Evolutionary conservation across 1,139 yeast species (phyloP).

Genomic region (Debaryomycetaceae sp.): DNA sequence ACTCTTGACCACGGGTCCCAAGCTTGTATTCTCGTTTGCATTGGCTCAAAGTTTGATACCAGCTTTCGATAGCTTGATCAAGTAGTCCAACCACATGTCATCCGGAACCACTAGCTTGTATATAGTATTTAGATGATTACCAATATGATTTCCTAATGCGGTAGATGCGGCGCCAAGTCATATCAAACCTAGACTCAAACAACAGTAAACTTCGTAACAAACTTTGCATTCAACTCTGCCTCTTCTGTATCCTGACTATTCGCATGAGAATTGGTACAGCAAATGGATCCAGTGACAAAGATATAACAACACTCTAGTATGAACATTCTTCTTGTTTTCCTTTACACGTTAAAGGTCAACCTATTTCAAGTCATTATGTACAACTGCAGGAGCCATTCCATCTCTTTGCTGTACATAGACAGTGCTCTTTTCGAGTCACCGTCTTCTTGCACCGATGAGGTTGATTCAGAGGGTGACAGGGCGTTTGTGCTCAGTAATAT

Average conservation of each 20-base stretch:
- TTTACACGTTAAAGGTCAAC: constrained; percentile 38
- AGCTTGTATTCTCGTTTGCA: constrained; percentile 94
- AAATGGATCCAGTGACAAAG: no score
- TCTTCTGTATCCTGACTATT: no score
- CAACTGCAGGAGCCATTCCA: constrained; percentile 32
- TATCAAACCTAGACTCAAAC: background rate
- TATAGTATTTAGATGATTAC: background rate
- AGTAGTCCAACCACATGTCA: constrained; percentile 11
- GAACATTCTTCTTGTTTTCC: constrained; percentile 31
- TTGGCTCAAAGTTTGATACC: constrained; percentile 96
- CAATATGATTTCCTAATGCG: constrained; percentile 1
- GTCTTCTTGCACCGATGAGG: constrained; percentile 21
- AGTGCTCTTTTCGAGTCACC: constrained; percentile 34
- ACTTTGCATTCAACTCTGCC: no score
- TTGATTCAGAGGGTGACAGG: constrained; percentile 18
- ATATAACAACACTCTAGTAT: constrained; percentile 11
- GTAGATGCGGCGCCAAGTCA: constrained; percentile 1
- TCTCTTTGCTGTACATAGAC: constrained; percentile 30
- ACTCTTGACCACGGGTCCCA: constrained; percentile 95
- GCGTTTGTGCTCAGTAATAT: constrained; percentile 20
- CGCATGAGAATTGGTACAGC: no score
- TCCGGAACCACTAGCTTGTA: constrained; percentile 1
- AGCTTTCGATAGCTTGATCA: constrained; percentile 73
- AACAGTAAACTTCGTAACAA: no score
- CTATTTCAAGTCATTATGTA: constrained; percentile 35